Evolutionary conservation across 257 asterid species (phyloP), one percentile per base, ranked within the genome.

Genomic region (Solanum ossicruentum): DNA sequence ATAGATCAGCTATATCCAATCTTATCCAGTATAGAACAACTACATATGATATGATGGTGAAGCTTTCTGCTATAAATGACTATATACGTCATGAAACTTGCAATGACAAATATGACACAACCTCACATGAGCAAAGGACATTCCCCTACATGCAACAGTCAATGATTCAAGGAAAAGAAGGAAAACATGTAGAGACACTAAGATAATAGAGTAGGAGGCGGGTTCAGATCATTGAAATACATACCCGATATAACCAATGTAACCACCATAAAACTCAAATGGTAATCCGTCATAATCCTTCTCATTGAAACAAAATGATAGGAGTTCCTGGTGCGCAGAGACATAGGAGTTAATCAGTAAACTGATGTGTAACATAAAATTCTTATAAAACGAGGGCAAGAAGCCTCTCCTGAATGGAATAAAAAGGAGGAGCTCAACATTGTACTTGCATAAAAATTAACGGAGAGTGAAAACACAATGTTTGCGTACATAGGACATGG

Each of bases 211-310:
- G 82, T 52, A 52, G 47, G 26, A 77, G 82, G 61, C 15, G 5
- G 63, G 58, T 26, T 26, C 26, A 26, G 45, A 77, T 77, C 23
- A 77, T 51, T 52, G 65, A 28, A 43, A 23, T 70, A 77, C 93
- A 58, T 95, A 97, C 98, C 99, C 99, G 10, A 95, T 89, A 89
- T 97, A 97, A 69, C 99, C 99, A 88, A 97, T 85, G 91, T 91
- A 97, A 86, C 99, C 99, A 85, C 99, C 98, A 57, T 86, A 93
- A 86, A 95, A 97, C 61, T 94, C 98, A 81, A 97, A 97, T 49
- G 99, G 99, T 86, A 97, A 85, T 86, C 96, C 98, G 88, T 97
- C 92, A 58, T 91, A 95, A 87, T 97, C 99, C 41, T 93, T 89
- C 60, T 90, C 89, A 85, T 97, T 96, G 51, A 92, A 94, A 85